Base-by-base conservation (phyloP, 164 flowering plant genomes). In the Nelumbo lutea region DNA sequence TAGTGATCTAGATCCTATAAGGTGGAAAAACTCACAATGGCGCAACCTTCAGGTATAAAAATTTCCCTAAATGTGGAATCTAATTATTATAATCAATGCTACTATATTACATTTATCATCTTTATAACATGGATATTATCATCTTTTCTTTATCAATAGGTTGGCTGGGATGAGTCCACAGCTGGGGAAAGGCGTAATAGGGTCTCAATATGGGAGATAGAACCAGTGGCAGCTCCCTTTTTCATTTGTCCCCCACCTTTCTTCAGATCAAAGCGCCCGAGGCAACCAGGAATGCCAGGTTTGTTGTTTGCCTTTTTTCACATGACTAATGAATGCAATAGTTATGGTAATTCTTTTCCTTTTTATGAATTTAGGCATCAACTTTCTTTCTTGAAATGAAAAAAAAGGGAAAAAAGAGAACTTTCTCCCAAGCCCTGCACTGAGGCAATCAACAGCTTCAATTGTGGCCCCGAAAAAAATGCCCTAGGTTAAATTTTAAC, bases 1-100 rank as follows among this genome's bases (percentile, higher is more conserved):
- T 61, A 86, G 85, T 78, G 99, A 96, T 78, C 74, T 96, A 45
- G 99, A 96, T 84, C 84, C 96, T 52, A 79, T 86, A 3, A 85
- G 97, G 72, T 96, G 99, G 99, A 96, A 93, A 77, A 87, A 84
- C 76, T 93, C 99, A n/a, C 98, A 91, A 73, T 96, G 99, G 99
- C 94, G 96, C 53, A 96, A 90, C 73, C 75, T 96, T 76, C 99
- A 96, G 97, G 98, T 90, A 79, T 6, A 46, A 40, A 60, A 50
- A 48, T 61, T 56, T 55, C 46, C 11, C 11, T 38, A 15, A 6
- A 9, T 59, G 52, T 9, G 52, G 58, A 27, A 27, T 27, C 38
- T 14, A 10, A 57, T 38, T 48, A 50, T n/a, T 15, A 56, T 59
- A 62, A 41, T 66, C 53, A 8, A 55, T 7, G 15, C 11, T 53